Percentiles rank a stretch among this genome's conserved stretches.
phyloP scores from a whole-genome alignment of 202 grass and related monocot genomes.

The Zizania palustris region DNA sequence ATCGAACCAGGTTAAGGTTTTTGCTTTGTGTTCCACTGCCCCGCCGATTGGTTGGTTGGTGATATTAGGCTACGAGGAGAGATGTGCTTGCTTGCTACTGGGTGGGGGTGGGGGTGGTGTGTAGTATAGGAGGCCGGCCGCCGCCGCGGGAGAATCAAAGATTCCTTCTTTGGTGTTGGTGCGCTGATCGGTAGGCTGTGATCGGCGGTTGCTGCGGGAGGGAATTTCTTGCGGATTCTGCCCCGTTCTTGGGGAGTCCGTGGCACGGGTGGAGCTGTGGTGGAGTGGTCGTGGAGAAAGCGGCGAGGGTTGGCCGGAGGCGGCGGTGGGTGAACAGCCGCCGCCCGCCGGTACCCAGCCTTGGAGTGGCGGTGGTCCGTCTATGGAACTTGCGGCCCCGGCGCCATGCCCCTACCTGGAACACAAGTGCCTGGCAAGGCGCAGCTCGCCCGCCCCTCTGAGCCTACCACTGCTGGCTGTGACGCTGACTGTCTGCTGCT shows the following conservation, averaged over 20 bases:
- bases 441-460: neutral
- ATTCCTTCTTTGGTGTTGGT: neutral
- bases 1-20: neutral
- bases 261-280: neutral
- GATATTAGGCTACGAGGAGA: neutral
- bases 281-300: conserved; percentile 5
- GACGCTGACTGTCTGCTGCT: neutral
- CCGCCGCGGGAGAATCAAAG: neutral
- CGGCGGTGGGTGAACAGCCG: conserved; percentile 19
- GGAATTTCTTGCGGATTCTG: conserved; percentile 21
- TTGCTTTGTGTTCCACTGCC: too few species aligned
- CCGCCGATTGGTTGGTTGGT: neutral
- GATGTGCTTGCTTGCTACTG: neutral
- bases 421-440: neutral
- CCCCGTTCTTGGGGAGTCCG: neutral
- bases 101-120: neutral
- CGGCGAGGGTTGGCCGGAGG: neutral
- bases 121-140: neutral
- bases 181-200: neutral
- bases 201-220: neutral
- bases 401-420: conserved; percentile 33
- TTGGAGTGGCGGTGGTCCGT: conserved; percentile 22
- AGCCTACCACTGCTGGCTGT: neutral
- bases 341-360: conserved; percentile 2
- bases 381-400: conserved; percentile 52